A percentile compares a stretch with the other conserved stretches of the same genome.
phyloP scores from a whole-genome alignment of 2,329 filamentous ascomycete species.

The Bipolaris sorokiniana region DNA sequence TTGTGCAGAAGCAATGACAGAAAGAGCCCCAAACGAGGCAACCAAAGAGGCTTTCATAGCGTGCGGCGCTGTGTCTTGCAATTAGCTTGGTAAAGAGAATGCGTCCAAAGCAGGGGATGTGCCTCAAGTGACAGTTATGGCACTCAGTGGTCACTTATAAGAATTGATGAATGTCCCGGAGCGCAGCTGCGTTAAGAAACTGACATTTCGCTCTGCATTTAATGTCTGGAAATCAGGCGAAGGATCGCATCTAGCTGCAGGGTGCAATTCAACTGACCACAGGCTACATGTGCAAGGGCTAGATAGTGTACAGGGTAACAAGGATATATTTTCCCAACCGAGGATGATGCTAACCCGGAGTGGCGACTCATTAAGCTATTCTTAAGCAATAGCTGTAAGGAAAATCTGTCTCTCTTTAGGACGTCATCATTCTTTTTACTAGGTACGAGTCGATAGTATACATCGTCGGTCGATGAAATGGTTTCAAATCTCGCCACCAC shows the following conservation, averaged over 20 bases:
- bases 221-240: not conserved
- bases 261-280: not conserved
- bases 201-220: not conserved
- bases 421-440: too few relatives aligned
- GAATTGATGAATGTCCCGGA: not conserved
- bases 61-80: not conserved
- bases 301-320: not conserved
- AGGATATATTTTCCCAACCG: too few relatives aligned
- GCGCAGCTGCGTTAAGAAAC: not conserved
- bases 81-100: not conserved
- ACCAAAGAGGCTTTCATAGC: conserved; percentile 14
- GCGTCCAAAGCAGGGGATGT: conserved; percentile 24
- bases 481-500: too few relatives aligned
- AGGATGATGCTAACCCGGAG: too few relatives aligned
- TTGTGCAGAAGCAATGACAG: conserved; percentile 13
- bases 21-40: conserved; percentile 12
- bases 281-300: not conserved
- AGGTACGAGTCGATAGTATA: too few relatives aligned
- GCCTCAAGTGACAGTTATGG: not conserved
- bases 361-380: too few relatives aligned
- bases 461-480: too few relatives aligned
- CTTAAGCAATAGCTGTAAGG: too few relatives aligned
- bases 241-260: not conserved
- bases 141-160: not conserved
- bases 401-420: too few relatives aligned